A percentile compares a stretch with the other conserved stretches of the same genome.
These are phyloP conservation scores for Combretum micranthum DNA, from an alignment of 345 rosid species.

Conservation along the genomic window DNA sequence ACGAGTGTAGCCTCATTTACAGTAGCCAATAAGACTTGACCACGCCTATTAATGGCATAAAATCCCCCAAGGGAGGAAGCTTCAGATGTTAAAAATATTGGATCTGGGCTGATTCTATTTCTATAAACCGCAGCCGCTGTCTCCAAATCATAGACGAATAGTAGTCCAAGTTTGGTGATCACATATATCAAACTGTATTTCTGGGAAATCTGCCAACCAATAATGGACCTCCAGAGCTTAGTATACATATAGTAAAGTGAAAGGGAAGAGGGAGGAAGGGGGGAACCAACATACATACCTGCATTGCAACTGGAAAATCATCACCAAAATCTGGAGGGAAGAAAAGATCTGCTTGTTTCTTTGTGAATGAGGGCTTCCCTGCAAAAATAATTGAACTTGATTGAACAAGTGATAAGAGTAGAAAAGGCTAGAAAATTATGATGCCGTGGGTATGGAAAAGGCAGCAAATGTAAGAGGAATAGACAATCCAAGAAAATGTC, in stretches of 20 bases:
- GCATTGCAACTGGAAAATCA: conserved; percentile 99
- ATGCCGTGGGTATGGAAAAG: too few species aligned
- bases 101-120: conserved; percentile 97
- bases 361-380: conserved; percentile 92
- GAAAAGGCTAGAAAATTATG: too few species aligned
- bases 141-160: conserved; percentile 97
- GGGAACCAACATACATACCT: conserved; percentile 52
- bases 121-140: conserved; percentile 96
- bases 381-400: conserved; percentile 9
- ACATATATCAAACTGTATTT: conserved; percentile 85
- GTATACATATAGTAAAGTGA: conserved; percentile 2
- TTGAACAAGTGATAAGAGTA: not conserved
- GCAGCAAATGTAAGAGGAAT: too few species aligned
- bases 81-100: conserved; percentile 95
- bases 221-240: conserved; percentile 4
- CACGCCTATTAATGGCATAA: conserved; percentile 89
- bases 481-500: too few species aligned
- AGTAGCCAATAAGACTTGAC: conserved; percentile 81
- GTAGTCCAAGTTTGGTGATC: conserved; percentile 93
- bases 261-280: conserved; percentile 4
- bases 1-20: conserved; percentile 91
- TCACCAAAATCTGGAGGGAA: conserved; percentile 98
- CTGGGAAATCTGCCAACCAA: conserved; percentile 77
- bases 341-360: conserved; percentile 98
- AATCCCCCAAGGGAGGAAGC: conserved; percentile 88